Evolutionary conservation across 1,284 basidiomycete species (phyloP).

Genomic region (Ganoderma leucocontextum): DNA sequence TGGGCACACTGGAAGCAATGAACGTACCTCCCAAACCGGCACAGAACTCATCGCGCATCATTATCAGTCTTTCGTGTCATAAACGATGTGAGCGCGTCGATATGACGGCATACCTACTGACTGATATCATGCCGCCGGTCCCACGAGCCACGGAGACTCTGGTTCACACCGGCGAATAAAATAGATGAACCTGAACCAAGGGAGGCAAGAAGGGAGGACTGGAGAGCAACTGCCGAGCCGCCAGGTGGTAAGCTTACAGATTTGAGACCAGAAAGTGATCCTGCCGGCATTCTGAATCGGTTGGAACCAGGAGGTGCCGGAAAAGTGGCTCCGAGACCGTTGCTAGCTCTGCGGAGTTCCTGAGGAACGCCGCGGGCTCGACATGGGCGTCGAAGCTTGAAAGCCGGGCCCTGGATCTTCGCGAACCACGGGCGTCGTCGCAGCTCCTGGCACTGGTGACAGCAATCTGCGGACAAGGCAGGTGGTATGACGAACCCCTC

Average conservation of each 20-base stretch:
- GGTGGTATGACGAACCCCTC: not conserved
- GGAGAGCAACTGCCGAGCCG: not conserved
- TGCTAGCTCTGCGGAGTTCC: not conserved
- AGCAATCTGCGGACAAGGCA: not conserved
- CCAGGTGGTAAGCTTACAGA: not conserved
- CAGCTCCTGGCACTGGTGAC: not conserved
- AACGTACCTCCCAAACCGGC: not conserved
- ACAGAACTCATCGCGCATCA: not conserved
- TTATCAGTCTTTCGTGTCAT: conserved; percentile 5
- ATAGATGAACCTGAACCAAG: not conserved
- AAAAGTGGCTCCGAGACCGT: not conserved
- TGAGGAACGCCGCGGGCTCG: not conserved
- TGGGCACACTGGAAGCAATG: not conserved
- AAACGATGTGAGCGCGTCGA: conserved; percentile 8
- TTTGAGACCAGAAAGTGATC: not conserved
- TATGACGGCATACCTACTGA: not conserved
- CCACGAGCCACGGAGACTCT: not conserved
- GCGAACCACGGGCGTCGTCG: not conserved
- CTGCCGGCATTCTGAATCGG: not conserved
- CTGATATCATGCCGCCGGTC: not conserved
- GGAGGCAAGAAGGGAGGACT: too few relatives aligned
- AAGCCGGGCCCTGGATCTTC: not conserved
- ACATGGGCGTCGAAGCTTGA: not conserved
- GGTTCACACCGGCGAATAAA: not conserved
- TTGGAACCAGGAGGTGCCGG: not conserved